A percentile compares a stretch with the other conserved stretches of the same genome.
These are phyloP conservation scores for Nothophaeocryptopus gaeumannii DNA, from an alignment of 2,329 filamentous ascomycete species.

Conservation along the genomic window DNA sequence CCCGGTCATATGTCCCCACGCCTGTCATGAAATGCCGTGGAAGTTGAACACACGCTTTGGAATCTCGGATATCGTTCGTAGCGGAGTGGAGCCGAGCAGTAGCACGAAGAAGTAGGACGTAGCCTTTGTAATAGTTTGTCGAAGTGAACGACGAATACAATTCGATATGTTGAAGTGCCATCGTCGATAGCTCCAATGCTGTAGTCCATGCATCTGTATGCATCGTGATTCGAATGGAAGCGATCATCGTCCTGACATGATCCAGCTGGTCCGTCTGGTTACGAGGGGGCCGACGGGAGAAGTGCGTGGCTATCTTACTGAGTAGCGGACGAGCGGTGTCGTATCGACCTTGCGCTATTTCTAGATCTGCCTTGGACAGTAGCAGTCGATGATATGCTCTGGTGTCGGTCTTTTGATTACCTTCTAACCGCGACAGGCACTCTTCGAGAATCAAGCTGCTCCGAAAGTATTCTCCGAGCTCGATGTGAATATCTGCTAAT, in stretches of 20 bases:
- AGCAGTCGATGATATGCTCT: background rate
- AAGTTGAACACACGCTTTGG: background rate
- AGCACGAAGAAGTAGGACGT: background rate
- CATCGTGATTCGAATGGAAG: background rate
- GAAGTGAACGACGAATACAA: background rate
- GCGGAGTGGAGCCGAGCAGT: background rate
- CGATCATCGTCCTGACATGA: background rate
- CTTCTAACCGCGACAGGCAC: background rate
- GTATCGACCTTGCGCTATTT: background rate
- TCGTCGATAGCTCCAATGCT: background rate
- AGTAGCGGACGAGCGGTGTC: background rate
- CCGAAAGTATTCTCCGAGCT: background rate
- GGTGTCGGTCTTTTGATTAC: background rate
- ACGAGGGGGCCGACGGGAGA: background rate
- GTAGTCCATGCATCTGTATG: background rate
- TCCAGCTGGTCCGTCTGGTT: background rate
- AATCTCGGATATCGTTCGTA: background rate
- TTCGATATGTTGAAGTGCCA: background rate
- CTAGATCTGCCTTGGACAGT: background rate
- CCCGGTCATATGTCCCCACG: background rate
- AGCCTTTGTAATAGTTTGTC: background rate
- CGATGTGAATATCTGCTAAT: background rate
- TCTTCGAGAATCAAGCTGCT: background rate
- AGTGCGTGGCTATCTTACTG: background rate
- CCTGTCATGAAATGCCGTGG: background rate